phyloP scores from a whole-genome alignment of 768 basidiomycete genomes.

The Psilocybe azurescens region DNA sequence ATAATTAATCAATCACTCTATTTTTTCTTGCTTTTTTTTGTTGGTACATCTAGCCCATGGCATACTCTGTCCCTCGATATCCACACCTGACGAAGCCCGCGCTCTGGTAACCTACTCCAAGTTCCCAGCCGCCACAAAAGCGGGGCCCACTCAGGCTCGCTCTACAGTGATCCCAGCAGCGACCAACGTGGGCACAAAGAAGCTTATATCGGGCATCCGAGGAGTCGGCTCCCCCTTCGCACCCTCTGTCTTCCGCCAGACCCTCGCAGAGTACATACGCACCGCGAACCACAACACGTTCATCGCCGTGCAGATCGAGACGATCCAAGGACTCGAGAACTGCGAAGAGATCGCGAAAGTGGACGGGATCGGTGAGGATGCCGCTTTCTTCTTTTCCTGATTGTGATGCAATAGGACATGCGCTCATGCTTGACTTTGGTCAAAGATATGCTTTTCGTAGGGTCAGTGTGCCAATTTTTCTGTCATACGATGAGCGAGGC shows the following conservation, averaged over 20 bases:
- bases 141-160: too few species aligned
- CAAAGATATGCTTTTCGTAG: constrained; percentile 23
- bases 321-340: constrained; percentile 22
- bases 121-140: constrained; percentile 19
- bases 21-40: not conserved
- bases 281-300: constrained; percentile 28
- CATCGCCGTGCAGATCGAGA: constrained; percentile 26
- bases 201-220: constrained; percentile 19
- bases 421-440: not conserved
- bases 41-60: constrained; percentile 17
- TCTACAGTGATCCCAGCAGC: not conserved
- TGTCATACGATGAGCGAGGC: too few species aligned
- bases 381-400: not conserved
- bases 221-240: constrained; percentile 27
- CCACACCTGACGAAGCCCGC: constrained; percentile 20
- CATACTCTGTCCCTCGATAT: constrained; percentile 21
- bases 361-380: constrained; percentile 20
- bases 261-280: constrained; percentile 23
- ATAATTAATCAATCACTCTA: too few species aligned
- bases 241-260: constrained; percentile 25
- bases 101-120: constrained; percentile 21
- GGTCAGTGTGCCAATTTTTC: constrained; percentile 7
- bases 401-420: not conserved
- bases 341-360: constrained; percentile 28
- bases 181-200: not conserved